Evolutionary conservation across 371 early-diverging fungal genomes (phyloP).

Genomic region (Apophysomyces variabilis): DNA sequence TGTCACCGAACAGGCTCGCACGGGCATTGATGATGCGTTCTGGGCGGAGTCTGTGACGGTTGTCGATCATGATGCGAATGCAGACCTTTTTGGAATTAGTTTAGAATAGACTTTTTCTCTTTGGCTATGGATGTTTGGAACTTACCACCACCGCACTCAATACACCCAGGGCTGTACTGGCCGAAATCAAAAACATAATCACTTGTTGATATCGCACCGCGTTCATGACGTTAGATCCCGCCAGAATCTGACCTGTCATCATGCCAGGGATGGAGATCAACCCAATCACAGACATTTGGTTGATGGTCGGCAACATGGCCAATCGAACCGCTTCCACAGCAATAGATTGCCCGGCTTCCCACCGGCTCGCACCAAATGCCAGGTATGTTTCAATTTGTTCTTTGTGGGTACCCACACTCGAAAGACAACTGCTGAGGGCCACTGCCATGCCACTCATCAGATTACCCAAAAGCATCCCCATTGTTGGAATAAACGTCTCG

Average conservation of each 20-base stretch:
- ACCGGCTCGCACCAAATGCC: slow-evolving; percentile 82
- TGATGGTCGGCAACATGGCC: slow-evolving; percentile 84
- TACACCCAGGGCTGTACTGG: slow-evolving; percentile 69
- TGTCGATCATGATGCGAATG: slow-evolving; percentile 62
- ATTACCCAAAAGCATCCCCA: slow-evolving; percentile 89
- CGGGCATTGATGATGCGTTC: slow-evolving; percentile 53
- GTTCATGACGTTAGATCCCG: slow-evolving; percentile 79
- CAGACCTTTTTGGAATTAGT: slow-evolving; percentile 37
- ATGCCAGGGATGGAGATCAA: slow-evolving; percentile 89
- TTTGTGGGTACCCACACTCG: slow-evolving; percentile 57
- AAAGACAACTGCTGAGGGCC: slow-evolving; percentile 67
- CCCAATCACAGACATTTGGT: slow-evolving; percentile 85
- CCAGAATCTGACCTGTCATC: slow-evolving; percentile 92
- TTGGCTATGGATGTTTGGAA: not conserved
- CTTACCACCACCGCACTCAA: slow-evolving; percentile 64
- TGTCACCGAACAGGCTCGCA: slow-evolving; percentile 34
- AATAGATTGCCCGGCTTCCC: slow-evolving; percentile 82
- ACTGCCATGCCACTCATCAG: slow-evolving; percentile 85
- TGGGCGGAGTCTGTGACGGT: slow-evolving; percentile 59
- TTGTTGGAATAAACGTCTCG: slow-evolving; percentile 83
- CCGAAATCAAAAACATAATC: slow-evolving; percentile 84
- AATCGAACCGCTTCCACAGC: slow-evolving; percentile 73
- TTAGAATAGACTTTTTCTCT: too few relatives aligned
- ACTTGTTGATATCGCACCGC: slow-evolving; percentile 85
- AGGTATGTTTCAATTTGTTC: slow-evolving; percentile 73